phyloP scores from a whole-genome alignment of 805 yeast genomes.

The Candida ipomoeae region DNA sequence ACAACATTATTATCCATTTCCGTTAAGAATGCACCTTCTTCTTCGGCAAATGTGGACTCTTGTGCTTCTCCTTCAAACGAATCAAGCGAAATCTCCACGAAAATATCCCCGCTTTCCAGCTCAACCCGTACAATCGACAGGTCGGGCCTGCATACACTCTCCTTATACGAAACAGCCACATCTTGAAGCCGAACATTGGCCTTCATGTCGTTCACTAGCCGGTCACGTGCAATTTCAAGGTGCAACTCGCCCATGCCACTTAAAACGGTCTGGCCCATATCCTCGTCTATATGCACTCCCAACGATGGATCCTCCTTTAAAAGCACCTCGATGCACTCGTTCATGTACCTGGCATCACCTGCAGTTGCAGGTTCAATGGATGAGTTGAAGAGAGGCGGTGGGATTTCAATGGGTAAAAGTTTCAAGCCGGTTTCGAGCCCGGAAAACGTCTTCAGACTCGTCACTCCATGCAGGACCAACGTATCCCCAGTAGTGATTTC shows the following conservation, averaged over 20 bases:
- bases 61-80: conserved; percentile 36
- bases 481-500: conserved; percentile 90
- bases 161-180: conserved; percentile 87
- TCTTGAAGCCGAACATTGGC: conserved; percentile 79
- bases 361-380: conserved; percentile 78
- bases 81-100: conserved; percentile 28
- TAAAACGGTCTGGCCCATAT: conserved; percentile 80
- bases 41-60: conserved; percentile 32
- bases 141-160: conserved; percentile 40
- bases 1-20: conserved; percentile 48
- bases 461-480: conserved; percentile 56
- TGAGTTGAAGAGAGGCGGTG: conserved; percentile 90
- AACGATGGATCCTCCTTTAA: conserved; percentile 91
- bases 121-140: conserved; percentile 16
- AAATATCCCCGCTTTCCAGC: conserved; percentile 20
- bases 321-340: conserved; percentile 59
- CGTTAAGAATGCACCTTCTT: conserved; percentile 35
- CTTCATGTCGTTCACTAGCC: conserved; percentile 75
- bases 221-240: conserved; percentile 78
- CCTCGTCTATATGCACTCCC: conserved; percentile 68
- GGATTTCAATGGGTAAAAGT: conserved; percentile 74
- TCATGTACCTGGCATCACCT: conserved; percentile 74
- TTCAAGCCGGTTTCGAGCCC: conserved; percentile 42
- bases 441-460: conserved; percentile 34
- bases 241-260: conserved; percentile 98